Evolutionary conservation across 2,329 filamentous ascomycete species (phyloP).

Genomic region (Exophiala mesophila): DNA sequence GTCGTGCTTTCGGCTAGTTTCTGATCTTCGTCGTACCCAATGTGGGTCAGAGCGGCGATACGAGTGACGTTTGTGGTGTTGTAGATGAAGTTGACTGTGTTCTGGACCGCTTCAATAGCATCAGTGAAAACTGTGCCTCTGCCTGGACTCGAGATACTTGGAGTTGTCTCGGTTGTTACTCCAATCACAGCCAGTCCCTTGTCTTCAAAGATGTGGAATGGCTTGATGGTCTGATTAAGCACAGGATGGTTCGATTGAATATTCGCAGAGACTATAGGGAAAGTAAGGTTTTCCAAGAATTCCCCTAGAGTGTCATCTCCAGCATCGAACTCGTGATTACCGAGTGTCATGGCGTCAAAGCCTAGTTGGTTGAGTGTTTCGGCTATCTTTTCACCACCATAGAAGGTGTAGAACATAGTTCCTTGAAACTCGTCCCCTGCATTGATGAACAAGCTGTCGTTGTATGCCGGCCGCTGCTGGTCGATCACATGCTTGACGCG

Average conservation of each 20-base stretch:
- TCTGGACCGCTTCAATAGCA: conserved; percentile 5
- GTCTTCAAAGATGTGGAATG: conserved; percentile 9
- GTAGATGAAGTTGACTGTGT: conserved; percentile 3
- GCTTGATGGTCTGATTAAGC: conserved; percentile 6
- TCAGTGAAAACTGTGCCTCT: conserved; percentile 1
- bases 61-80: conserved; percentile 9
- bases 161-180: conserved; percentile 4
- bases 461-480: neutral
- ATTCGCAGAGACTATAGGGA: conserved; percentile 7
- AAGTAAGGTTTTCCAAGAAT: conserved; percentile 9
- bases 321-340: conserved; percentile 10
- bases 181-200: conserved; percentile 4
- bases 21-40: conserved; percentile 8
- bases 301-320: conserved; percentile 7
- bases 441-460: conserved; percentile 6
- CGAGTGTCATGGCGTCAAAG: conserved; percentile 9
- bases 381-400: conserved; percentile 3
- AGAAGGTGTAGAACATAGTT: conserved; percentile 3
- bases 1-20: conserved; percentile 5
- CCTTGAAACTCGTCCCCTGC: conserved; percentile 9
- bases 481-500: conserved; percentile 5
- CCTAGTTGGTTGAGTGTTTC: conserved; percentile 6
- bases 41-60: conserved; percentile 7
- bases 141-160: conserved; percentile 3
- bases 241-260: conserved; percentile 7